Percentiles rank a stretch among this genome's conserved stretches.
phyloP scores from a whole-genome alignment of 2,329 filamentous ascomycete genomes.

The Talaromyces sp. region DNA sequence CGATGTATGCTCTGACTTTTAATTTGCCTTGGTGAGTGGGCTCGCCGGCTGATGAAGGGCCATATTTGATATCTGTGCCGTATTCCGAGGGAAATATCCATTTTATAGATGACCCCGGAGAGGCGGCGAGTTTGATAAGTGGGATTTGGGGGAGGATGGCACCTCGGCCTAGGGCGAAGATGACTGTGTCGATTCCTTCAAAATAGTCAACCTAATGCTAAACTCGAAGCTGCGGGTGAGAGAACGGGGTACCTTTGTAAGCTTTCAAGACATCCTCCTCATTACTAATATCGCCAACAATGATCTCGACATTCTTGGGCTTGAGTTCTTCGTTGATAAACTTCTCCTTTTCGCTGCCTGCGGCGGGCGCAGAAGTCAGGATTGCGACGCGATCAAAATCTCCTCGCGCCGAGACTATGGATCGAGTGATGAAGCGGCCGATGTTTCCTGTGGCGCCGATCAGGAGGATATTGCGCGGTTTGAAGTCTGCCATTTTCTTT shows the following conservation, averaged over 20 bases:
- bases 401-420: constrained; percentile 46
- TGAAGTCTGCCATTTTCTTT: constrained; percentile 16
- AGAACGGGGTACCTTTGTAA: constrained; percentile 45
- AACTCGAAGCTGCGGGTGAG: neutral
- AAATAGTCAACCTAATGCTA: neutral
- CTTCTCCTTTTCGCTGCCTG: constrained; percentile 45
- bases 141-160: constrained; percentile 60
- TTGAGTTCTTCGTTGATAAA: constrained; percentile 47
- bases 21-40: constrained; percentile 68
- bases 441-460: constrained; percentile 55
- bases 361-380: constrained; percentile 55
- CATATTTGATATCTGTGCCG: constrained; percentile 63
- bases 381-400: constrained; percentile 53
- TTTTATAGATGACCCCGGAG: constrained; percentile 51
- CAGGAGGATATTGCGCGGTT: constrained; percentile 47
- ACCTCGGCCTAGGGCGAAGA: constrained; percentile 63
- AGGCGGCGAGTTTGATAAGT: constrained; percentile 58
- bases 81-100: constrained; percentile 69
- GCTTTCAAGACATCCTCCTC: constrained; percentile 55
- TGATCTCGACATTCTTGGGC: constrained; percentile 49
- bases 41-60: constrained; percentile 56
- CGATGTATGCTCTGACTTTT: constrained; percentile 61
- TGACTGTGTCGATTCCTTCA: constrained; percentile 59
- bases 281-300: constrained; percentile 55
- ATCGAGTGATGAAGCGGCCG: constrained; percentile 50